phyloP scores from a whole-genome alignment of 2,329 filamentous ascomycete species.

The Penicillium hordei region DNA sequence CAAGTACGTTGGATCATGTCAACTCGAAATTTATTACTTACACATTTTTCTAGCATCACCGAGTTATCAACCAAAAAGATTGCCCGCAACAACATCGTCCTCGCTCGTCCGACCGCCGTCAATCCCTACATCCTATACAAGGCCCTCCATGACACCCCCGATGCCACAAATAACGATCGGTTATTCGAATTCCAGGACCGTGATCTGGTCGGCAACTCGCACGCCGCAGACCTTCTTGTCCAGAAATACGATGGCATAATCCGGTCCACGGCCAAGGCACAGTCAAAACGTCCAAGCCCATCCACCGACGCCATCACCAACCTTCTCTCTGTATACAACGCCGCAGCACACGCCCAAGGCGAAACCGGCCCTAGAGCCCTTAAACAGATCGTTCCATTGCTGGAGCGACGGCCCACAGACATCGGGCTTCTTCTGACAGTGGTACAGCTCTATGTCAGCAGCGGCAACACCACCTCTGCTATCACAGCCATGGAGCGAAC shows the following conservation, averaged over 20 bases:
- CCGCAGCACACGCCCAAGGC: constrained; percentile 65
- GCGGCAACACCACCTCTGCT: constrained; percentile 70
- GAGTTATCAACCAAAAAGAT: constrained; percentile 61
- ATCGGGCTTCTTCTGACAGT: constrained; percentile 77
- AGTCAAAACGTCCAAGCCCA: constrained; percentile 50
- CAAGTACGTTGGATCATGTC: constrained; percentile 41
- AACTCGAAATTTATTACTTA: constrained; percentile 3
- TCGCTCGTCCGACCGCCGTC: constrained; percentile 45
- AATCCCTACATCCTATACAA: constrained; percentile 62
- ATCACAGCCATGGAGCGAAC: constrained; percentile 74
- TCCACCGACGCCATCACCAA: constrained; percentile 54
- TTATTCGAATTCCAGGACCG: constrained; percentile 61
- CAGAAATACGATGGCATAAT: constrained; percentile 61
- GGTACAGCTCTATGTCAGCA: constrained; percentile 75
- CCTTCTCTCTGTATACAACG: constrained; percentile 64
- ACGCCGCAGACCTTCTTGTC: constrained; percentile 59
- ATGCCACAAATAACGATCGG: constrained; percentile 51
- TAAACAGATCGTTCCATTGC: constrained; percentile 65
- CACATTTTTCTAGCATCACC: constrained; percentile 46
- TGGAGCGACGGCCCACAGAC: constrained; percentile 74
- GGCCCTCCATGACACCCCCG: constrained; percentile 52
- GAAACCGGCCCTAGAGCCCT: constrained; percentile 67
- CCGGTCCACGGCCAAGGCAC: constrained; percentile 53
- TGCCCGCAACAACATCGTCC: constrained; percentile 59
- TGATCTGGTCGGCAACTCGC: constrained; percentile 54